Percentiles rank a stretch among this genome's conserved stretches.
These are phyloP conservation scores for Candida pseudoviswanathii DNA, from an alignment of 1,139 yeast species.

Conservation along the genomic window DNA sequence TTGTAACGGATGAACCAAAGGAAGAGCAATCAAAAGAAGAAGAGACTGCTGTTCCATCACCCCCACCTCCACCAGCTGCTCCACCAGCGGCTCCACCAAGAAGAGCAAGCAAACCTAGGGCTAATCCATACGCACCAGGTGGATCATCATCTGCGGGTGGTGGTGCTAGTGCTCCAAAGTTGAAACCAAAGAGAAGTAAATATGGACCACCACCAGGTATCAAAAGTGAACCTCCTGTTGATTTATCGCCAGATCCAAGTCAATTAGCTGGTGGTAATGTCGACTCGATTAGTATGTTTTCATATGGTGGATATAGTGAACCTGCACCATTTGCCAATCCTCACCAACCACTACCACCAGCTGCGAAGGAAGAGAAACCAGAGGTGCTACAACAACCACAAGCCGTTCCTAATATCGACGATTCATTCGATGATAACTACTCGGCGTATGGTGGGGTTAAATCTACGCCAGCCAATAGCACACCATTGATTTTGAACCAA, in stretches of 20 bases:
- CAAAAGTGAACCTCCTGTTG: conserved; percentile 19
- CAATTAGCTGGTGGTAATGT: conserved; percentile 4
- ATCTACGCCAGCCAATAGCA: conserved; percentile 1
- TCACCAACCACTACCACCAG: conserved; percentile 8
- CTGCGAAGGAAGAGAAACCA: neutral
- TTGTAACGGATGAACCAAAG: neutral
- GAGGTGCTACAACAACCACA: conserved; percentile 4
- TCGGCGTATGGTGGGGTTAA: conserved; percentile 5
- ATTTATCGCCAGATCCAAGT: conserved; percentile 11
- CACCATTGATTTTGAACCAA: conserved; percentile 12
- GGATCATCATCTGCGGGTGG: neutral
- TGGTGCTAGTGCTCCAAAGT: conserved; percentile 18
- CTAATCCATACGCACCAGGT: conserved; percentile 47
- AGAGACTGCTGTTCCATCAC: conserved; percentile 7
- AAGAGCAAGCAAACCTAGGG: conserved; percentile 13
- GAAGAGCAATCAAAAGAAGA: conserved; percentile 7
- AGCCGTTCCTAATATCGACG: conserved; percentile 25
- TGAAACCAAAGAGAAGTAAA: conserved; percentile 21
- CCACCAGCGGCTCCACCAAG: conserved; percentile 10
- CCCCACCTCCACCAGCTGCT: conserved; percentile 12
- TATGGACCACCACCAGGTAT: conserved; percentile 34
- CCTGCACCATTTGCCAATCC: conserved; percentile 5
- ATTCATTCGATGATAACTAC: conserved; percentile 26
- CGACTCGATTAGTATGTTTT: conserved; percentile 42
- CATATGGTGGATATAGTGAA: conserved; percentile 20